phyloP scores from a whole-genome alignment of 139 green algal species.

The Ettlia oleoabundans region DNA sequence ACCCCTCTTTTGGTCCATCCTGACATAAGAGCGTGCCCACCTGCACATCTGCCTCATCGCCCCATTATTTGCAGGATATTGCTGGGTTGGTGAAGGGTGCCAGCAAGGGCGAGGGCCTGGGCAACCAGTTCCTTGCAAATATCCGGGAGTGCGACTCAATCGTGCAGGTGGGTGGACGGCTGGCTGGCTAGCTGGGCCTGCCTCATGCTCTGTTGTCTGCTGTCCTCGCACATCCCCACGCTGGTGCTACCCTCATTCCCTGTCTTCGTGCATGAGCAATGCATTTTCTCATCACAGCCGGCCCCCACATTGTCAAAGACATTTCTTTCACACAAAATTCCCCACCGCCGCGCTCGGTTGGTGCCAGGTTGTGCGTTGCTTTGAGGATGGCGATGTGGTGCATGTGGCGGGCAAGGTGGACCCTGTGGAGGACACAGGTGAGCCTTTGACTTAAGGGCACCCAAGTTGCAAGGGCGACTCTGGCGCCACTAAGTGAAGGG shows the following conservation, averaged over 20 bases:
- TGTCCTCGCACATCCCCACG: not conserved
- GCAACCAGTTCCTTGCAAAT: slow-evolving; percentile 98
- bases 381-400: slow-evolving; percentile 95
- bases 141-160: slow-evolving; percentile 96
- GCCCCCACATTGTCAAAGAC: not conserved
- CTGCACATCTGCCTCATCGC: not conserved
- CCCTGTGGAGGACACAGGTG: slow-evolving; percentile 35
- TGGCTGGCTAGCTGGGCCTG: not conserved
- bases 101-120: slow-evolving; percentile 91
- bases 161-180: slow-evolving; percentile 71
- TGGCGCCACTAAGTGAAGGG: no score
- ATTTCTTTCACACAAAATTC: not conserved
- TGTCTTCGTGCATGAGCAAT: no score
- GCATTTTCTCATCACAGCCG: not conserved
- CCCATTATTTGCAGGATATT: slow-evolving; percentile 17
- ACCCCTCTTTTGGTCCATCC: no score
- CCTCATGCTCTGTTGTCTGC: not conserved
- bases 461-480: no score
- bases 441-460: no score
- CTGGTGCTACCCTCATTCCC: no score
- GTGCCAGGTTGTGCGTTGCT: slow-evolving; percentile 94
- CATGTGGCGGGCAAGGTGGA: slow-evolving; percentile 89
- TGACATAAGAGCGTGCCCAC: not conserved
- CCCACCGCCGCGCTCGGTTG: not conserved
- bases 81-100: slow-evolving; percentile 87